Evolutionary conservation across 2,329 filamentous ascomycete genomes (phyloP).

Genomic region (Cercospora sp.): DNA sequence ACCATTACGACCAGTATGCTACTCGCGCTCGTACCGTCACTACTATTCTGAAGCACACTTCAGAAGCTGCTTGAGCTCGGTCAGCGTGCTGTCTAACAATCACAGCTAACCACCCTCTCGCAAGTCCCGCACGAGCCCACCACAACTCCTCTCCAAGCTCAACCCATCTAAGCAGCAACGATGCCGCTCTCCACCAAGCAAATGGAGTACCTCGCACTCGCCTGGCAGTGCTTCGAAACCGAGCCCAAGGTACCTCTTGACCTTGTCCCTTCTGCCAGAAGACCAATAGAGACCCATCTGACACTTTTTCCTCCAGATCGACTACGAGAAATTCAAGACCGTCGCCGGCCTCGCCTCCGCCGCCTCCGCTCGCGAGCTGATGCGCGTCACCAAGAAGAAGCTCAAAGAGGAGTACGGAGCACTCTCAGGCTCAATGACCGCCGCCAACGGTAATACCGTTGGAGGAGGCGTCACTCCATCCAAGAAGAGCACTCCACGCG

Average conservation of each 20-base stretch:
- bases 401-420: conserved; percentile 34
- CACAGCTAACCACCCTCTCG: not conserved
- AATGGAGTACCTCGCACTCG: conserved; percentile 35
- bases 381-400: conserved; percentile 41
- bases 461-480: not conserved
- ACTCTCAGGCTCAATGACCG: conserved; percentile 13
- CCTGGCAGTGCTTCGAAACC: conserved; percentile 38
- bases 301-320: conserved; percentile 30
- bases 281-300: not conserved
- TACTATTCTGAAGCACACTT: not conserved
- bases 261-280: not conserved
- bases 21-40: not conserved
- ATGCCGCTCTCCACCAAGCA: conserved; percentile 35
- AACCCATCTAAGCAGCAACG: conserved; percentile 6
- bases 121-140: not conserved
- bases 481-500: conserved; percentile 5
- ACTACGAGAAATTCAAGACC: conserved; percentile 37
- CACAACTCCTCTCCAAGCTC: not conserved
- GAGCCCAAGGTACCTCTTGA: conserved; percentile 32
- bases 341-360: conserved; percentile 33
- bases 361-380: conserved; percentile 35
- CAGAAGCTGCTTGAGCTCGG: not conserved
- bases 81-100: not conserved
- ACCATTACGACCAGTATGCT: not conserved
- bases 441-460: not conserved